phyloP scores from a whole-genome alignment of 2,329 filamentous ascomycete species.

The Penicillium decumbens region DNA sequence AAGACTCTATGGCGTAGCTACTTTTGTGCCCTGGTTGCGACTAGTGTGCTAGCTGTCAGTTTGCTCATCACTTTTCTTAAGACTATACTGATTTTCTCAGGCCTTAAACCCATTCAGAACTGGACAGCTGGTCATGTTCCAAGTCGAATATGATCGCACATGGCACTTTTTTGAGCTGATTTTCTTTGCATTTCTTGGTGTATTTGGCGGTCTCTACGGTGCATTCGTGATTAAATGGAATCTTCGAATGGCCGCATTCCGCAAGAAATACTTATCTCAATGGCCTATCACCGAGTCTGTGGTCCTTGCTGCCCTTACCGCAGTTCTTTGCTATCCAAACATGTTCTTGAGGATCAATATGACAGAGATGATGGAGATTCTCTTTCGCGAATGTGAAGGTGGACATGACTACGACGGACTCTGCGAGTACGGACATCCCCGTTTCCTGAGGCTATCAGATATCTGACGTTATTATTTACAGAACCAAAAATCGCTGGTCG shows the following conservation, averaged over 20 bases:
- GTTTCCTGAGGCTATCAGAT: neutral
- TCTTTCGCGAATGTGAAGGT: slow-evolving; percentile 90
- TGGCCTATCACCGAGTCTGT: slow-evolving; percentile 86
- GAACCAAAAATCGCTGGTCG: slow-evolving; percentile 62
- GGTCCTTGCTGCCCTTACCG: slow-evolving; percentile 74
- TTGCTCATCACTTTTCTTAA: neutral
- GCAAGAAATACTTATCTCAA: slow-evolving; percentile 81
- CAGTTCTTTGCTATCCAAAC: slow-evolving; percentile 93
- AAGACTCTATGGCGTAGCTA: slow-evolving; percentile 98
- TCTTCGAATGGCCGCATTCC: slow-evolving; percentile 79
- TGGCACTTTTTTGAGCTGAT: slow-evolving; percentile 98
- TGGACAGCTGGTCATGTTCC: slow-evolving; percentile 98
- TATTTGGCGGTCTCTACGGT: slow-evolving; percentile 92
- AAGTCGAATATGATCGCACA: slow-evolving; percentile 87
- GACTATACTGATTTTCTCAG: slow-evolving; percentile 28
- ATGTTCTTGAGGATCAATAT: slow-evolving; percentile 94
- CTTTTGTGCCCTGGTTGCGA: slow-evolving; percentile 93
- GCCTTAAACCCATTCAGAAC: slow-evolving; percentile 98
- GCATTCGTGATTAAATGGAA: slow-evolving; percentile 99
- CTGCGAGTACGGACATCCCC: slow-evolving; percentile 58
- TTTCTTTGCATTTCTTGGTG: slow-evolving; percentile 85
- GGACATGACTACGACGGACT: slow-evolving; percentile 83
- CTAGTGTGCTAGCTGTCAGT: slow-evolving; percentile 72
- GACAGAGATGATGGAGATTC: slow-evolving; percentile 98
- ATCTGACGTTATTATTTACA: slow-evolving; percentile 23